Evolutionary conservation across 129 eudicot genomes (phyloP), one percentile per base, ranked within the genome.

Genomic region (Flaveria trinervia): DNA sequence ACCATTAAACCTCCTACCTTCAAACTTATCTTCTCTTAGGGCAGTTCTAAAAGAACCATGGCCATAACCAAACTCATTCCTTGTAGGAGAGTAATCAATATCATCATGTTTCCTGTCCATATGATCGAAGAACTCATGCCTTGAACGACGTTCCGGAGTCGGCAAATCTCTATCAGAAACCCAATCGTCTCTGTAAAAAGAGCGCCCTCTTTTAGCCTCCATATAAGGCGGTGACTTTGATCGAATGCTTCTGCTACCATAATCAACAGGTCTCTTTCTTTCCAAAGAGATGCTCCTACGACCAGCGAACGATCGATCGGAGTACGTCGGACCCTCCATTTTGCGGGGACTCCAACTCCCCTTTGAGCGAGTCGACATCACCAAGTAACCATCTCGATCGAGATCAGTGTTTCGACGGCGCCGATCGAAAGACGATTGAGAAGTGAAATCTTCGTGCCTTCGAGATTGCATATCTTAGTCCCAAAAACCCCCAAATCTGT

Each of bases 391-490:
- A 22, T 79, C 83, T n/a, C 65, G 51, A 73, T 10, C 80, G 30
- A 65, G 17, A 71, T 70, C 68, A 61, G 76, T 60, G 69, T 72
- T 76, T n/a, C 87, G 75, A 25, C 76, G 80, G 57, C 60, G 68
- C 60, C 84, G 66, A 18, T 65, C 79, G 61, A 14, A 65, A 2
- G 73, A 67, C 51, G 84, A 75, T 54, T 68, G 77, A 23, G 71
- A 25, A 8, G 44, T 50, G 39, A 57, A 76, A 69, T 78, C 76
- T 36, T 83, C 77, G 43, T 70, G 78, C 70, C 87, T 77, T 67
- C 83, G 75, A 69, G 78, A 77, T 80, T 81, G 81, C 87, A 86
- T 86, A 86, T 67, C 57, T 78, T 66, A 49, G 75, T 41, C 44
- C 30, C 44, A 18, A 72, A 72, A 82, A 70, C 20, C 69, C 81